These are phyloP conservation scores for Fusarium succisae DNA, from an alignment of 2,329 filamentous ascomycete genomes.

Conservation along the genomic window DNA sequence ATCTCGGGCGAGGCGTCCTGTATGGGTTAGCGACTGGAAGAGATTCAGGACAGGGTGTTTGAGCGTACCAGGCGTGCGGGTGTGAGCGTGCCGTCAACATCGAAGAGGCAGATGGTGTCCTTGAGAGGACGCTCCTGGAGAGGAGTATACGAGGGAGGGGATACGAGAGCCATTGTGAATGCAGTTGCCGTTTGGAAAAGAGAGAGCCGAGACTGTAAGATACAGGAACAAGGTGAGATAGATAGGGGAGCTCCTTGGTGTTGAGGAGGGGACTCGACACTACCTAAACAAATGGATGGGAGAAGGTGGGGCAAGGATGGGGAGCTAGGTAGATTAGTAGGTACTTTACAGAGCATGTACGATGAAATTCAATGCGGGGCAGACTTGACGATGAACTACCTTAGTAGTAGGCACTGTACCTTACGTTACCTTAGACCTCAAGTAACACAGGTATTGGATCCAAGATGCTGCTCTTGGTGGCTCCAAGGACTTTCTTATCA, in stretches of 20 bases:
- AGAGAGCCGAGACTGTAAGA: not conserved
- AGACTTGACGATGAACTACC: not conserved
- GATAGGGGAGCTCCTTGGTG: constrained; percentile 17
- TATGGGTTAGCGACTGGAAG: not conserved
- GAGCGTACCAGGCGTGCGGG: constrained; percentile 75
- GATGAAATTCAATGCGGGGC: constrained; percentile 21
- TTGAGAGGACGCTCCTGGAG: constrained; percentile 86
- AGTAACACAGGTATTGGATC: not conserved
- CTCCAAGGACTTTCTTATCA: too few relatives aligned
- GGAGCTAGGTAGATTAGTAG: not conserved
- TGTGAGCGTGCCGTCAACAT: constrained; percentile 93
- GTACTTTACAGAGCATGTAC: not conserved
- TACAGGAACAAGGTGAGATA: constrained; percentile 23
- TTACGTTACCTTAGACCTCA: not conserved
- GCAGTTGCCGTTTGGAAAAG: not conserved
- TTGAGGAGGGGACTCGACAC: constrained; percentile 25
- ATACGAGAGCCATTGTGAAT: constrained; percentile 52
- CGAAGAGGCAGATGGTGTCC: constrained; percentile 94
- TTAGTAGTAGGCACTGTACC: too few relatives aligned
- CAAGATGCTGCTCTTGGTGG: not conserved
- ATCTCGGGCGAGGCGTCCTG: constrained; percentile 81
- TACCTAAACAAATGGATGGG: constrained; percentile 4
- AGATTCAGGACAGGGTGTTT: not conserved
- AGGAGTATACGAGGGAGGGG: constrained; percentile 67
- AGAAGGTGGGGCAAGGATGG: constrained; percentile 16